Base-by-base conservation (phyloP, 1,284 basidiomycete genomes). In the Macrocystidia cucumis region DNA sequence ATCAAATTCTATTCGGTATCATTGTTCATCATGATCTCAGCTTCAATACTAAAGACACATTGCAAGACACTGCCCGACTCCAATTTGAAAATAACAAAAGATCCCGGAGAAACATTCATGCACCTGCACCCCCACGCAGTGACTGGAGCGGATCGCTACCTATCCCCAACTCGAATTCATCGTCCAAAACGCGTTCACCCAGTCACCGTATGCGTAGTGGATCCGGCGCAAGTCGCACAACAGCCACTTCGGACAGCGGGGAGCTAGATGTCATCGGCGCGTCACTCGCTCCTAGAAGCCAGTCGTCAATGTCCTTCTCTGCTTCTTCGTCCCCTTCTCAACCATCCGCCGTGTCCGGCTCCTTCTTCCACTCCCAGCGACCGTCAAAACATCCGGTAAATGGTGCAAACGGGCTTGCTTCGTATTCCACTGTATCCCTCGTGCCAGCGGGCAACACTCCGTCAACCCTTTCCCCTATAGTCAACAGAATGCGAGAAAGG, bases 11-110 rank as follows among this genome's bases (percentile, higher is more conserved):
- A 19, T 8, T n/a, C 17, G 8, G 24, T 31, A 30, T 22, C 22
- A 13, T 38, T 14, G 35, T 27, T 43, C 31, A 38, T 44, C 24
- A 42, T 41, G 39, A 29, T 18, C 36, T 35, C 44, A 81, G 77
- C 28, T 74, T 69, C 49, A 84, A 68, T 44, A 88, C 75, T 4
- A 67, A 71, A 46, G 82, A 87, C 35, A 82, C 80, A 0, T 57
- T 89, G 16, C 78, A 88, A 54, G 82, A 86, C 46, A 75, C 85
- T 17, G 86, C 80, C 14, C 74, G 85, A 40, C 48, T 68, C 32
- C 82, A 83, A 46, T 82, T 75, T 38, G 86, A 89, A 52, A 68
- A 67, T 38, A 88, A 86, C 51, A 89, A 83, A 61, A 81, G 78
- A 44, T 68, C 74, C 19, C 69, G 84, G 8, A 71, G 78, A 28